phyloP scores from a whole-genome alignment of 2,329 filamentous ascomycete species.

The Pseudonectria buxi region DNA sequence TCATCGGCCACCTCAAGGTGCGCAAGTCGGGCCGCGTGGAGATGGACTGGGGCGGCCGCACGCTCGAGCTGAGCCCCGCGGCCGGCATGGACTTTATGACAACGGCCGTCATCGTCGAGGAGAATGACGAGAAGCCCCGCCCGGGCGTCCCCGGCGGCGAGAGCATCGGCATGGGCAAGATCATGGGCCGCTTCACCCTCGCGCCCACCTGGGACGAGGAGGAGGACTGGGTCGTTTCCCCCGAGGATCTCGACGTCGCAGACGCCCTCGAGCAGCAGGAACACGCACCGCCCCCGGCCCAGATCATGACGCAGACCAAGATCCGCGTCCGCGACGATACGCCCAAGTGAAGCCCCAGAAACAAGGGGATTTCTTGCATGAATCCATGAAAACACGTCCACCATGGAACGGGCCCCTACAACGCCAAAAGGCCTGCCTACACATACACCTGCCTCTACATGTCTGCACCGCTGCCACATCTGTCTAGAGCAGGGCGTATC shows the following conservation, averaged over 20 bases:
- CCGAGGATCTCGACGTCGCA: conserved; percentile 25
- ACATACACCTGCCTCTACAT: too few species aligned
- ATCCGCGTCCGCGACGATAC: too few species aligned
- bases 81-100: conserved; percentile 51
- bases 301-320: too few species aligned
- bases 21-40: conserved; percentile 56
- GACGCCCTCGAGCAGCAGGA: too few species aligned
- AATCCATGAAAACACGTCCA: too few species aligned
- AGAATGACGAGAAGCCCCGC: conserved; percentile 46
- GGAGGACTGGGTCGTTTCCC: conserved; percentile 45
- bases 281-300: too few species aligned
- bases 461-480: too few species aligned
- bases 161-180: conserved; percentile 55
- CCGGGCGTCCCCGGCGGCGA: conserved; percentile 38
- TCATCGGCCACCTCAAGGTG: conserved; percentile 53
- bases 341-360: too few species aligned
- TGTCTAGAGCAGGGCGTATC: too few species aligned
- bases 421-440: too few species aligned
- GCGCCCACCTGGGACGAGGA: conserved; percentile 53
- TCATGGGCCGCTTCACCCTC: conserved; percentile 55
- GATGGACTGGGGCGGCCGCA: conserved; percentile 55
- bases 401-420: too few species aligned
- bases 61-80: conserved; percentile 44
- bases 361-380: too few species aligned
- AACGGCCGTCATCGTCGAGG: conserved; percentile 53